Conservation (phyloP, 208 protist species). For the Blechomonas ayalai region DNA sequence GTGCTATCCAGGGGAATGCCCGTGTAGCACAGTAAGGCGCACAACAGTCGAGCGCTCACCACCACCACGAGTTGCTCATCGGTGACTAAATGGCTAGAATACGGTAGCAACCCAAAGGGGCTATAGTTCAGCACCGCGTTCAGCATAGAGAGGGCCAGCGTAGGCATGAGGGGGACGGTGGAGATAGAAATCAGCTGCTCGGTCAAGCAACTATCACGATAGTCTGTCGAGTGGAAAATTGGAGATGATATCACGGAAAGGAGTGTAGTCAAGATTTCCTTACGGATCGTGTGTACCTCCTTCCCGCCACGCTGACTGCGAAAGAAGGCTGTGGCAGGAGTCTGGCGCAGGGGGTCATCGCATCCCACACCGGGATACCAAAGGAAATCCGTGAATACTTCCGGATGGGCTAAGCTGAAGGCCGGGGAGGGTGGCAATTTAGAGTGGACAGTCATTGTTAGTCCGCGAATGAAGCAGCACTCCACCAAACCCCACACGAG, state of each 20-base stretch:
- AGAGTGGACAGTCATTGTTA: conserved; percentile 24
- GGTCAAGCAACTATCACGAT: conserved; percentile 68
- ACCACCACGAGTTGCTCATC: conserved; percentile 50
- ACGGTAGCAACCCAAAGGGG: conserved; percentile 69
- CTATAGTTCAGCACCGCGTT: conserved; percentile 65
- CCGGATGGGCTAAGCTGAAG: conserved; percentile 26
- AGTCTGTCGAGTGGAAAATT: conserved; percentile 35
- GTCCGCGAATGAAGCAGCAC: conserved; percentile 77
- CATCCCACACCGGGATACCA: conserved; percentile 59
- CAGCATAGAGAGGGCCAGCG: conserved; percentile 65
- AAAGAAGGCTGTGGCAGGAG: conserved; percentile 4
- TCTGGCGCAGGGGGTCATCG: conserved; percentile 14
- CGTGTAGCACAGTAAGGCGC: conserved; percentile 49
- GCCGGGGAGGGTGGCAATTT: conserved; percentile 11
- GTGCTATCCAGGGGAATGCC: conserved; percentile 9
- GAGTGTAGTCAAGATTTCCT: conserved; percentile 46
- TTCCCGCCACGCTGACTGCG: background rate
- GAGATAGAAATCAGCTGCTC: conserved; percentile 47
- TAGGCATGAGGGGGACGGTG: conserved; percentile 55
- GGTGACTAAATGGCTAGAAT: conserved; percentile 60
- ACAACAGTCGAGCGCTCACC: conserved; percentile 39
- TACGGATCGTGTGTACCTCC: conserved; percentile 21
- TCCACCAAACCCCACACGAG: conserved; percentile 66
- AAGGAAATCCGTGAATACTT: conserved; percentile 43
- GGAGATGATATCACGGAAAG: conserved; percentile 36